Conservation (phyloP, 257 asterid genomes). For the Lycium barbarum region DNA sequence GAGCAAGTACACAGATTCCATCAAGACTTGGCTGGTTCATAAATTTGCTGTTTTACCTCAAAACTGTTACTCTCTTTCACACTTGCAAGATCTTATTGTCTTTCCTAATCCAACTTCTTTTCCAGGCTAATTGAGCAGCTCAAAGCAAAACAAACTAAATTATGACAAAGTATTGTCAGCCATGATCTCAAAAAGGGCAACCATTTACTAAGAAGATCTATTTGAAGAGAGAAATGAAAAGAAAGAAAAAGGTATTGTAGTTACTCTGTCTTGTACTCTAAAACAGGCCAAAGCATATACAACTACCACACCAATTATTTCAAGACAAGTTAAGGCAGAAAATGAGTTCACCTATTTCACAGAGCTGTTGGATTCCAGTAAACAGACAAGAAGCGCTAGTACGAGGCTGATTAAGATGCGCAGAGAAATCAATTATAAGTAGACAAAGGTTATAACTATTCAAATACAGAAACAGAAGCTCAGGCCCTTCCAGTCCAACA, state of each 20-base stretch:
- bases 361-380: constrained; percentile 39
- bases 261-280: background rate
- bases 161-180: constrained; percentile 4
- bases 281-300: constrained; percentile 32
- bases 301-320: constrained; percentile 30
- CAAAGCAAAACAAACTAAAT: constrained; percentile 30
- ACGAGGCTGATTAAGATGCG: constrained; percentile 39
- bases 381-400: constrained; percentile 37
- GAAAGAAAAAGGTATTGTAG: background rate
- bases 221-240: background rate
- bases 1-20: background rate
- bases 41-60: background rate
- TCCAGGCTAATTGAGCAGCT: background rate
- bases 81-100: constrained; percentile 7
- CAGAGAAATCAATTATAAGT: constrained; percentile 27
- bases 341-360: constrained; percentile 30
- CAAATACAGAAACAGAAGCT: constrained; percentile 11
- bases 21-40: background rate
- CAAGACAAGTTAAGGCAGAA: constrained; percentile 1
- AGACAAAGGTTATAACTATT: background rate
- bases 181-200: constrained; percentile 17
- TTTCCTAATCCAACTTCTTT: constrained; percentile 25
- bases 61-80: constrained; percentile 10
- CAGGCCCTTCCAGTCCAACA: constrained; percentile 26
- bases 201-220: background rate